These are phyloP conservation scores for Termitomyces sp. DNA, from an alignment of 768 basidiomycete species.

Conservation along the genomic window DNA sequence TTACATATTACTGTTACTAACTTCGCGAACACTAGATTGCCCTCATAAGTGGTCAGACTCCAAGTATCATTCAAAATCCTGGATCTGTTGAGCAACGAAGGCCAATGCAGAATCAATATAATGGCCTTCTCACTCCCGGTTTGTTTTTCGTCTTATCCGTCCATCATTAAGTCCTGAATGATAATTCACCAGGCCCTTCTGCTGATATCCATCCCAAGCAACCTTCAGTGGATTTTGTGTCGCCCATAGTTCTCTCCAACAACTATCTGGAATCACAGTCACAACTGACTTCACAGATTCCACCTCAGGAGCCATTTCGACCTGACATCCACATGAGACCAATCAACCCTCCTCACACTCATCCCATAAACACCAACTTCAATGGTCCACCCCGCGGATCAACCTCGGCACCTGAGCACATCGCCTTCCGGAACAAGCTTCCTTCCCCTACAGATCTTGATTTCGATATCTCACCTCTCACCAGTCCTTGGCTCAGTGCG, in stretches of 20 bases:
- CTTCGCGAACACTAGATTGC: conserved; percentile 48
- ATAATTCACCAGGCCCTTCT: conserved; percentile 47
- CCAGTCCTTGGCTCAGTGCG: conserved; percentile 78
- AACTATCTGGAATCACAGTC: conserved; percentile 20
- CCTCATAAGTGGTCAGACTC: conserved; percentile 54
- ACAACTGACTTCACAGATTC: conserved; percentile 10
- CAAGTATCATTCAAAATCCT: conserved; percentile 31
- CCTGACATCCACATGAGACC: conserved; percentile 20
- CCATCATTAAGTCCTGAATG: not conserved
- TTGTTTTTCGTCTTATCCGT: conserved; percentile 19
- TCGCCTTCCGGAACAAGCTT: conserved; percentile 59
- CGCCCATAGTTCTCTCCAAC: conserved; percentile 57
- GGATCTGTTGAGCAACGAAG: conserved; percentile 27
- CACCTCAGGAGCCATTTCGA: conserved; percentile 20
- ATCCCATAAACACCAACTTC: conserved; percentile 21
- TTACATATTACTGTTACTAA: conserved; percentile 8
- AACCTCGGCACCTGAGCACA: conserved; percentile 68
- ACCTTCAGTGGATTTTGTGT: conserved; percentile 52
- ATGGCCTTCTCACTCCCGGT: conserved; percentile 71
- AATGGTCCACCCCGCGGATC: conserved; percentile 29
- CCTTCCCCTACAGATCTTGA: conserved; percentile 55
- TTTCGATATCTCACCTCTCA: conserved; percentile 74
- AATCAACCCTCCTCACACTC: conserved; percentile 11
- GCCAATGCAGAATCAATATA: conserved; percentile 31
- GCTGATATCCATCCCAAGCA: conserved; percentile 63